Evolutionary conservation across 2,329 filamentous ascomycete species (phyloP).

Genomic region (Trichothecium roseum): DNA sequence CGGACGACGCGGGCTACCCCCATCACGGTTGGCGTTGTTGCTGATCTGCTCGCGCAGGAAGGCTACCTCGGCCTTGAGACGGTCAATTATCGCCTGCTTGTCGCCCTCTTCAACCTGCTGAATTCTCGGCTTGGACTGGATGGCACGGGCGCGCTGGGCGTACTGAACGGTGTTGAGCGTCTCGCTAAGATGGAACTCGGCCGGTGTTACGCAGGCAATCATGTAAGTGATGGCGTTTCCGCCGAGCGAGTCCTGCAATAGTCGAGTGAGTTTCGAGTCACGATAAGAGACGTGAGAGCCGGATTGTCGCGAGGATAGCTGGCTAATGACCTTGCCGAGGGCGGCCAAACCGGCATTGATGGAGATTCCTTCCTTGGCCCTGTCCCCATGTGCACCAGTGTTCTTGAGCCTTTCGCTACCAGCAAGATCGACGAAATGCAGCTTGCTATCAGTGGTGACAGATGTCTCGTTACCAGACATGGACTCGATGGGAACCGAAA

Average conservation of each 20-base stretch:
- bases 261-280: slow-evolving; percentile 89
- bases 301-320: slow-evolving; percentile 79
- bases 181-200: slow-evolving; percentile 94
- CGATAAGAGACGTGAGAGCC: slow-evolving; percentile 94
- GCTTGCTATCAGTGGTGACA: slow-evolving; percentile 90
- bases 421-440: slow-evolving; percentile 96
- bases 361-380: slow-evolving; percentile 91
- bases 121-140: slow-evolving; percentile 94
- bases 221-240: slow-evolving; percentile 98
- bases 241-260: slow-evolving; percentile 91
- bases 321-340: slow-evolving; percentile 94
- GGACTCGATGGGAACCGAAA: slow-evolving; percentile 76
- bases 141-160: slow-evolving; percentile 87
- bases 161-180: slow-evolving; percentile 97
- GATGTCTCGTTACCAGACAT: slow-evolving; percentile 55
- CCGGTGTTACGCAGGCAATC: slow-evolving; percentile 96
- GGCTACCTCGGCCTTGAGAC: slow-evolving; percentile 84
- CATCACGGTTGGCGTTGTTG: slow-evolving; percentile 56
- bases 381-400: slow-evolving; percentile 86
- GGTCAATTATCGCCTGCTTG: slow-evolving; percentile 87
- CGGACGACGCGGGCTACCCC: slow-evolving; percentile 42
- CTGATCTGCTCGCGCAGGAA: slow-evolving; percentile 92
- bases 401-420: slow-evolving; percentile 97
- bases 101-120: slow-evolving; percentile 90
- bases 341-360: slow-evolving; percentile 95